Base-by-base conservation (phyloP, 305 asterid genomes). In the Fraxinus baroniana region DNA sequence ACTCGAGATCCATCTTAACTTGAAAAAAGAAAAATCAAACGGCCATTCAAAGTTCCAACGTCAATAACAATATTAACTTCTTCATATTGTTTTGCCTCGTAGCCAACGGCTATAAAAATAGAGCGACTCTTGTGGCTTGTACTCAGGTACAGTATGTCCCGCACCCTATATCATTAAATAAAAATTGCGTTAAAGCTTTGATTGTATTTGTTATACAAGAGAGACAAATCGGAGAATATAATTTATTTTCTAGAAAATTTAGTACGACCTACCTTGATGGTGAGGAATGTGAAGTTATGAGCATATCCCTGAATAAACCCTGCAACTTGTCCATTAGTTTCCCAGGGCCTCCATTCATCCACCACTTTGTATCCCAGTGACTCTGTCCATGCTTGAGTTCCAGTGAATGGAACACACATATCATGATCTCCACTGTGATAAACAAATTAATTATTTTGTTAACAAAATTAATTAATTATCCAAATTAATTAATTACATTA, bases 91-190 rank as follows among this genome's bases (percentile, higher is more conserved):
- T 3, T 49, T 64, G 22, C 84, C 86, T 84, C 85, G 76, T 76
- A 91, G 62, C 93, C 93, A 91, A 81, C 90, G 86, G 41, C 84
- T 73, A 66, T 89, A 91, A 79, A 91, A 91, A 44, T 89, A 80
- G 18, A 90, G 26, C 2, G 95, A 76, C 77, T 91, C 95, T 78
- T 79, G 76, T 0, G 95, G 93, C 83, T 91, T 90, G 88, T 90
- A 89, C 64, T 90, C 95, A 1, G 95, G 93, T 37, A 91, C 95
- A 12, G 92, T 90, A 62, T 91, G 93, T 39, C 95, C 95, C 17
- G 93, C 88, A 57, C 93, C 92, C 92, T 91, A 76, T 80, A 72
- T 7, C 15, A 76, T 7, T 35, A 73, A 32, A n/a, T 32, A 26
- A 49, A 39, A 55, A 49, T 7, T 10, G 4, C 3, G 26, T 36